Percentiles rank a stretch among this genome's conserved stretches.
Evolutionary conservation across 352 stramenopile genomes (phyloP).

Genomic region (Globisporangium polare): DNA sequence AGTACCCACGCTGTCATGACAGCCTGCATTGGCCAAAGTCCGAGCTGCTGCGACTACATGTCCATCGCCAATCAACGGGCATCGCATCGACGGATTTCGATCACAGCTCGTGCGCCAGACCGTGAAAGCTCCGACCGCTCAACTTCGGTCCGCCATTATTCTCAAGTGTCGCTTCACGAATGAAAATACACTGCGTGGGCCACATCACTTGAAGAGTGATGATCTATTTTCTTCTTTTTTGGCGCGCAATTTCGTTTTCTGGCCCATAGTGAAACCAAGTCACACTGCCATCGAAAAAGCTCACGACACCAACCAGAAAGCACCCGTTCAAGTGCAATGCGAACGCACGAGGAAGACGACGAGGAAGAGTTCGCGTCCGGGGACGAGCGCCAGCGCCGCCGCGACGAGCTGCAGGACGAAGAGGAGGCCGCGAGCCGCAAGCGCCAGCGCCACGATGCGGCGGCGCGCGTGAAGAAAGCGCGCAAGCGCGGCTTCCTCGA

Average conservation of each 20-base stretch:
- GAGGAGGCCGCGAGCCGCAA: slow-evolving; percentile 3
- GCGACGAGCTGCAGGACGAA: slow-evolving; percentile 6
- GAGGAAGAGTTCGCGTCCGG: background rate
- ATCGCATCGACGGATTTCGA: no score
- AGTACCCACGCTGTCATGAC: no score
- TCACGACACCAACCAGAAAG: no score
- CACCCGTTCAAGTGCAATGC: background rate
- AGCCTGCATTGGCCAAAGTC: no score
- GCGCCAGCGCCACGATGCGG: slow-evolving; percentile 10
- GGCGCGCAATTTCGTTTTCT: background rate
- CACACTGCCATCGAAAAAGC: background rate
- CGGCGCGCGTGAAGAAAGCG: slow-evolving; percentile 16
- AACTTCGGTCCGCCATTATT: no score
- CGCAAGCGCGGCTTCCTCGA: slow-evolving; percentile 53
- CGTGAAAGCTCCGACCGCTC: no score
- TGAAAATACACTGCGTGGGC: background rate
- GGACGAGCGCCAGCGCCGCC: slow-evolving; percentile 4
- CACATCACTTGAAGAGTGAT: background rate
- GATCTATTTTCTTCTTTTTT: background rate
- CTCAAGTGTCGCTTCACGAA: no score
- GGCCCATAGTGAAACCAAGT: background rate
- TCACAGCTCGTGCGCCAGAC: no score
- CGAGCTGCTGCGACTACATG: no score
- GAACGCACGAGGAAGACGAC: background rate
- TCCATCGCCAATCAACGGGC: no score